Base-by-base conservation (phyloP, 352 stramenopile species). In the Phytophthora cryptogea region DNA sequence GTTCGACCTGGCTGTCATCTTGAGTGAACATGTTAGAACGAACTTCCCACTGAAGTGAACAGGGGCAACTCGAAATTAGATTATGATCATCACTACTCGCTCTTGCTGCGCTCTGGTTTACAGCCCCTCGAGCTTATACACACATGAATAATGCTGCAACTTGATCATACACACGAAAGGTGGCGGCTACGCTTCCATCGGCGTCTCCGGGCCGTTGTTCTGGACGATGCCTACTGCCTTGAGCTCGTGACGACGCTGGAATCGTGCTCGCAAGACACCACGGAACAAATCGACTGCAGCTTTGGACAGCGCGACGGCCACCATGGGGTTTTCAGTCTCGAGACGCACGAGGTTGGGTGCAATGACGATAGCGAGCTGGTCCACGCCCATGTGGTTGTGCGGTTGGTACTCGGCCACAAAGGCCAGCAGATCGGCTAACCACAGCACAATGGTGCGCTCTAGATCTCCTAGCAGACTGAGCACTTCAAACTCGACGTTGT, bases 321-420 rank as follows among this genome's bases (percentile, higher is more conserved):
- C 80, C 75, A 91, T 94, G 5, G 85, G 81, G 60, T 95, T 93
- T 54, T 89, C 80, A 0, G 79, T 84, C 68, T 95, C 84, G 32
- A 95, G 88, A 27, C 83, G 80, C 46, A 95, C 87, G 50, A 97
- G 79, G 55, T 97, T 97, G 11, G 89, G 89, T 17, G 83, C 81
- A 50, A 97, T 91, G 52, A 96, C 76, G 60, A 97, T 95, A 20
- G 88, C 86, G 37, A 97, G 76, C 54, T 97, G 89, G 50, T 95
- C 87, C 16, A 92, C 74, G n/a, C 86, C 85, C 88, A 97, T 97
- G 68, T 93, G 84, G 60, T 96, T 97, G 35, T 76, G 51, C 7
- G 67, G 20, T 71, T 95, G 71, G 62, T 79, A 86, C 53, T 76
- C 68, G 28, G 86, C 85, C 28, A 97, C 87, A 36, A 69, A 67